Evolutionary conservation across 129 eudicot genomes (phyloP), one percentile per base, ranked within the genome.

Genomic region (Centaurea solstitialis): DNA sequence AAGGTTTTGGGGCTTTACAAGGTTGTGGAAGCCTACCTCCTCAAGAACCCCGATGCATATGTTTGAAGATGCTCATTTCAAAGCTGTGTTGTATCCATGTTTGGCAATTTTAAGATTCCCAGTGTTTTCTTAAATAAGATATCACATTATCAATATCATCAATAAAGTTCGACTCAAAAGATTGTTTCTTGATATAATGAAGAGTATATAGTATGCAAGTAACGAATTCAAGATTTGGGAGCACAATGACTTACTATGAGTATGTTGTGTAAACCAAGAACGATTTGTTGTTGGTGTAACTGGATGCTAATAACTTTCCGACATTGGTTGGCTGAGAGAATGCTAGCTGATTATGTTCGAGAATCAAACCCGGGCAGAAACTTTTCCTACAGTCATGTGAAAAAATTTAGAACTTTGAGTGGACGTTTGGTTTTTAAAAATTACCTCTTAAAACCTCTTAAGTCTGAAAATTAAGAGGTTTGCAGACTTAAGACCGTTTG

Each of bases 261-360:
- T 76, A 83, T 65, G 82, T 84, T 79, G 86, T 90, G 89, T 94
- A 94, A 21, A 90, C 88, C 88, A 94, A 84, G 81, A 90, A 89
- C 33, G 97, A 90, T 20, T n/a, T 8, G 3, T 88, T 86, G 71
- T 86, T 82, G 2, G 87, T 84, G 64, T 90, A 94, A 73, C 81
- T 83, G 82, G 90, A 82, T 20, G 97, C 93, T 89, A 73, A 43
- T 12, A 40, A 47, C 33, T 73, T 21, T 18, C 77, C 77, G 1
- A n/a, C 23, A 21, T 47, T 40, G 35, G 38, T 73, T 22, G 53
- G 35, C 28, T 73, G 37, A 18, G 35, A 73, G 38, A 73, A 73
- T 73, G 77, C 64, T 28, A 73, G 41, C 59, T 73, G 37, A 41
- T 26, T 22, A 40, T 53, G 65, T 23, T 47, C 65, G 9, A 73